Conservation (phyloP, 2,329 filamentous ascomycete genomes). For the Plenodomus tracheiphilus region DNA sequence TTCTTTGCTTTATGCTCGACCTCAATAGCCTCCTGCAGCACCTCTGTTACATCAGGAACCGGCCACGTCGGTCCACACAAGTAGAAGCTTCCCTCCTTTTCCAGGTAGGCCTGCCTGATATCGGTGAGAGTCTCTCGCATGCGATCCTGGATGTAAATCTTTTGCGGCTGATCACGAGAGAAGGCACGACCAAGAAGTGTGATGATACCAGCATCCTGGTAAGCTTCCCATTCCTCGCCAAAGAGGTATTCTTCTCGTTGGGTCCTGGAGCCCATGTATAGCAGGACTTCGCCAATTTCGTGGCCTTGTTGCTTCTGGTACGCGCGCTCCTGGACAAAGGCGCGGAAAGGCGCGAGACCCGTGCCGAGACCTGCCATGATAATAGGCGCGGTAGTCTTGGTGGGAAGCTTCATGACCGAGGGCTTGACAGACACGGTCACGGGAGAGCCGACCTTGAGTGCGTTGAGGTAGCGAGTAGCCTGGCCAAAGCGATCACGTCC, state of each 20-base stretch:
- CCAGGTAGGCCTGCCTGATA: conserved; percentile 83
- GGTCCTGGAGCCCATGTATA: conserved; percentile 97
- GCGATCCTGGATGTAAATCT: conserved; percentile 99
- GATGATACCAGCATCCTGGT: conserved; percentile 92
- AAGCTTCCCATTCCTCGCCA: conserved; percentile 98
- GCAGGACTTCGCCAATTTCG: conserved; percentile 86
- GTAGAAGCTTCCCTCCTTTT: conserved; percentile 91
- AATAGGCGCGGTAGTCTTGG: conserved; percentile 82
- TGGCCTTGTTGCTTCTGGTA: conserved; percentile 98
- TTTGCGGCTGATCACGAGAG: conserved; percentile 93
- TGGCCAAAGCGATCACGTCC: conserved; percentile 91
- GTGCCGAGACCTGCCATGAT: conserved; percentile 99
- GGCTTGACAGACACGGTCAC: conserved; percentile 96
- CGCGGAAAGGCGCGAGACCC: conserved; percentile 96
- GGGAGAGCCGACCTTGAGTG: conserved; percentile 71
- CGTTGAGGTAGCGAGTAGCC: conserved; percentile 85
- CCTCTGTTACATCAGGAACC: conserved; percentile 92
- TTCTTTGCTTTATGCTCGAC: conserved; percentile 67
- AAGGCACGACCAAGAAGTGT: conserved; percentile 93
- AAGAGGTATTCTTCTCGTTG: conserved; percentile 99
- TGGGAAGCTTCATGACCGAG: conserved; percentile 97
- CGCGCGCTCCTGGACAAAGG: conserved; percentile 96
- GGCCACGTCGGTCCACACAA: conserved; percentile 98
- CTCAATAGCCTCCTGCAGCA: conserved; percentile 89
- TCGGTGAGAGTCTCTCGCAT: conserved; percentile 87